Evolutionary conservation across 352 stramenopile genomes (phyloP), one percentile per base, ranked within the genome.

Genomic region (Phytophthora litchii): DNA sequence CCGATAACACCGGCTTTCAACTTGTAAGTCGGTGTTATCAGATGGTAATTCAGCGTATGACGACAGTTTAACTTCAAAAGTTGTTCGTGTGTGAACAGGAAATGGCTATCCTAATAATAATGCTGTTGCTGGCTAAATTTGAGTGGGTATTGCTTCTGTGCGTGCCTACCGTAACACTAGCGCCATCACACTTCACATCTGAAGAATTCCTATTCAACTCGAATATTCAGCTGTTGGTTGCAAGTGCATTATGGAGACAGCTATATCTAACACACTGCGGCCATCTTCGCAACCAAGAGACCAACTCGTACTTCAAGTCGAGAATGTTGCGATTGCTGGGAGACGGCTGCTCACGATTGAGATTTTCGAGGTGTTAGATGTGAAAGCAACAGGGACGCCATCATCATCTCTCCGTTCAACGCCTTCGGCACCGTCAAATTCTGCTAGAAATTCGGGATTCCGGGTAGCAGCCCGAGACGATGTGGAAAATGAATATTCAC

Each of bases 401-500:
- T 50, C 54, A 10, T 50, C 51, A 12, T 13, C 51, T 31, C 16
- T 55, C 34, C 63, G 51, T 4, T 43, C 62, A 10, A 27, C 44
- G 7, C 50, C 56, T 46, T 58, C 43, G 11, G 41, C 46, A 25
- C 32, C 57, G 29, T 36, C 31, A 23, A 47, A 17, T 32, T 51
- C 51, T 43, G 23, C 44, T 7, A 37, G 45, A 31, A 32, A 57
- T 10, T 25, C 41, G 11, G 81, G 78, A 4, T 88, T 84, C 21
- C 74, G 71, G 14, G 58, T 91, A 16, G 65, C 65, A 12, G 81
- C 78, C n/a, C 67, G 67, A n/a, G 81, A 91, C 46, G 78, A 89
- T 34, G 64, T 82, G 11, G 78, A 87, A 48, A 89, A 88, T 40
- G 78, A 86, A 35, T 91, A 81, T 56, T 76, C 78, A 8, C 59